A percentile compares a stretch with the other conserved stretches of the same genome.
These are phyloP conservation scores for Coemansia sp. DNA, from an alignment of 192 early-diverging fungal species.

Conservation along the genomic window DNA sequence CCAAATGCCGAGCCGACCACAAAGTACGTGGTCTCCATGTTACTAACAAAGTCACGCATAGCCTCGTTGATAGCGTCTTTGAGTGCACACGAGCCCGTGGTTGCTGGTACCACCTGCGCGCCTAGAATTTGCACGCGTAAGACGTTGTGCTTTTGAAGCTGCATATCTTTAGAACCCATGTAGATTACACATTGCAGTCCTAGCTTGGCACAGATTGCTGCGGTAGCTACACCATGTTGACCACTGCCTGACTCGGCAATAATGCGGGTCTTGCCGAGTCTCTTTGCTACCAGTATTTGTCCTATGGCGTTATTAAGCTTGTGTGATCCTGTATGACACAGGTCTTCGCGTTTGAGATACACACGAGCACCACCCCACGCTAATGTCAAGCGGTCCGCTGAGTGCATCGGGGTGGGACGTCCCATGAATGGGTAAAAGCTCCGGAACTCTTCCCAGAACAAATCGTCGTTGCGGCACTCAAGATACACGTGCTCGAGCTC, in stretches of 20 bases:
- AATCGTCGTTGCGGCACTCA: slow-evolving; percentile 75
- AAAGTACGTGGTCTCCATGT: slow-evolving; percentile 90
- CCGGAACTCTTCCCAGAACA: slow-evolving; percentile 89
- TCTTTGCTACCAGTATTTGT: slow-evolving; percentile 89
- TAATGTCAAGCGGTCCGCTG: slow-evolving; percentile 83
- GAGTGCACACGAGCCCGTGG: slow-evolving; percentile 73
- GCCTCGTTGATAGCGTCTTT: slow-evolving; percentile 99
- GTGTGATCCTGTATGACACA: slow-evolving; percentile 98
- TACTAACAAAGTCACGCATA: slow-evolving; percentile 98
- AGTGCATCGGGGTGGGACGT: slow-evolving; percentile 81
- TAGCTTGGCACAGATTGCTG: slow-evolving; percentile 97
- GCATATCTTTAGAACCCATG: slow-evolving; percentile 96
- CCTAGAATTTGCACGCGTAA: slow-evolving; percentile 93
- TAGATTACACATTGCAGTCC: slow-evolving; percentile 94
- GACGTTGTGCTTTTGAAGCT: slow-evolving; percentile 90
- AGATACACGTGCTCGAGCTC: slow-evolving; percentile 83
- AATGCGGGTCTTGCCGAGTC: slow-evolving; percentile 91
- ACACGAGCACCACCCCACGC: slow-evolving; percentile 81
- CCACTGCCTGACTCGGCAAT: slow-evolving; percentile 99
- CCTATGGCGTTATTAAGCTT: slow-evolving; percentile 99
- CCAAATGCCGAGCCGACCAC: slow-evolving; percentile 96
- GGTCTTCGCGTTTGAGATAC: slow-evolving; percentile 98
- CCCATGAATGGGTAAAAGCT: slow-evolving; percentile 89
- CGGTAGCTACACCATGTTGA: slow-evolving; percentile 97
- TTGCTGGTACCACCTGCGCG: slow-evolving; percentile 86